phyloP scores from a whole-genome alignment of 441 rosid species.

The Arabidopsis hybrid region DNA sequence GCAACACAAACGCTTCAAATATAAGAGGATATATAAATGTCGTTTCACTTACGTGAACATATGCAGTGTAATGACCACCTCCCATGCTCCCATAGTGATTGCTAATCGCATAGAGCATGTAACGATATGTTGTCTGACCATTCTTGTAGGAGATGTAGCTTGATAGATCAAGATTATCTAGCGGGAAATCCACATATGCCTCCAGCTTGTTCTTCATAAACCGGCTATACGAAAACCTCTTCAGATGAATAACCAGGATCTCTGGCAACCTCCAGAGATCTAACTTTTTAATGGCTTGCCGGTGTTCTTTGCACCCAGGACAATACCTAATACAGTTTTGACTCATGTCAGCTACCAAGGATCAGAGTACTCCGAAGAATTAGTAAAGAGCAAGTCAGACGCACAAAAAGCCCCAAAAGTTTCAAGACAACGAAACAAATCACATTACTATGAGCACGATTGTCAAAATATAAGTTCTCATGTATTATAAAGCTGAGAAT shows the following conservation, averaged over 20 bases:
- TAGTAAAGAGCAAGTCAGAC: constrained; percentile 3
- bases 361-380: constrained; percentile 11
- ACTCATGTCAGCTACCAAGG: constrained; percentile 37
- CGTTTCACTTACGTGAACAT: constrained; percentile 71
- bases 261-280: constrained; percentile 88
- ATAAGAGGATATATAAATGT: background rate
- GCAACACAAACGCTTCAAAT: background rate
- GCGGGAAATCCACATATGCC: constrained; percentile 80
- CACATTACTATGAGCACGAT: constrained; percentile 2
- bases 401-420: constrained; percentile 3
- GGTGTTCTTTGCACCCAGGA: constrained; percentile 76
- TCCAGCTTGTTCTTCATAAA: constrained; percentile 78
- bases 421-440: constrained; percentile 5
- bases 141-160: constrained; percentile 56
- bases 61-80: constrained; percentile 88
- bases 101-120: constrained; percentile 81
- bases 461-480: constrained; percentile 6
- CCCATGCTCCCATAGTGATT: constrained; percentile 88
- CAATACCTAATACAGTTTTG: constrained; percentile 60
- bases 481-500: constrained; percentile 14
- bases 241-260: constrained; percentile 77
- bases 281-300: constrained; percentile 78
- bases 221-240: constrained; percentile 77
- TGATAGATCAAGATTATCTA: constrained; percentile 76
- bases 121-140: constrained; percentile 54